Conservation (phyloP, 73 alveolate genomes). For the Paramecium caudatum region DNA sequence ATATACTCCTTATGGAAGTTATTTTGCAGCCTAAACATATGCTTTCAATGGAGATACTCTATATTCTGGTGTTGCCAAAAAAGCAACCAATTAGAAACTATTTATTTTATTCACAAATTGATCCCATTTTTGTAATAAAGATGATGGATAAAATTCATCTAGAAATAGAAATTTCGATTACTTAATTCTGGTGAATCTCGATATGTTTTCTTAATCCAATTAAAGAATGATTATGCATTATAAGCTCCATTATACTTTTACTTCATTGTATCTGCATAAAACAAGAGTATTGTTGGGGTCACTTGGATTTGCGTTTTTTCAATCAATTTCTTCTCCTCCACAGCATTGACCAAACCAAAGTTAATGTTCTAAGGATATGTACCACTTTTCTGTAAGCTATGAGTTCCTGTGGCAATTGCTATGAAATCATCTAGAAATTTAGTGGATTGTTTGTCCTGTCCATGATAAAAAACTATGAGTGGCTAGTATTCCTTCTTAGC, state of each 20-base stretch:
- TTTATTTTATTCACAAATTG: conserved; percentile 36
- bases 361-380: conserved; percentile 47
- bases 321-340: conserved; percentile 40
- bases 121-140: conserved; percentile 29
- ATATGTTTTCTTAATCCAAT: conserved; percentile 43
- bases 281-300: conserved; percentile 35
- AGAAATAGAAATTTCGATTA: not conserved
- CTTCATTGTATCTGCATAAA: conserved; percentile 38
- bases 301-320: conserved; percentile 44
- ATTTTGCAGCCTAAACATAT: conserved; percentile 51
- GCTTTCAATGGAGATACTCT: conserved; percentile 56
- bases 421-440: conserved; percentile 53
- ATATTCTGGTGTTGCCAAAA: conserved; percentile 61
- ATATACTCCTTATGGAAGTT: conserved; percentile 55
- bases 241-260: conserved; percentile 19
- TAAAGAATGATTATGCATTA: conserved; percentile 58
- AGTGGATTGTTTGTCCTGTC: conserved; percentile 46
- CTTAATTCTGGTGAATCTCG: conserved; percentile 71
- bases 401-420: conserved; percentile 8
- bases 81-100: conserved; percentile 20
- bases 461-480: conserved; percentile 39
- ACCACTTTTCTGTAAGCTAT: conserved; percentile 27
- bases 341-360: conserved; percentile 46
- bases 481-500: conserved; percentile 67
- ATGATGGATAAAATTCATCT: conserved; percentile 69